Evolutionary conservation across 352 stramenopile species (phyloP).

Genomic region (Pythium rishiriense): DNA sequence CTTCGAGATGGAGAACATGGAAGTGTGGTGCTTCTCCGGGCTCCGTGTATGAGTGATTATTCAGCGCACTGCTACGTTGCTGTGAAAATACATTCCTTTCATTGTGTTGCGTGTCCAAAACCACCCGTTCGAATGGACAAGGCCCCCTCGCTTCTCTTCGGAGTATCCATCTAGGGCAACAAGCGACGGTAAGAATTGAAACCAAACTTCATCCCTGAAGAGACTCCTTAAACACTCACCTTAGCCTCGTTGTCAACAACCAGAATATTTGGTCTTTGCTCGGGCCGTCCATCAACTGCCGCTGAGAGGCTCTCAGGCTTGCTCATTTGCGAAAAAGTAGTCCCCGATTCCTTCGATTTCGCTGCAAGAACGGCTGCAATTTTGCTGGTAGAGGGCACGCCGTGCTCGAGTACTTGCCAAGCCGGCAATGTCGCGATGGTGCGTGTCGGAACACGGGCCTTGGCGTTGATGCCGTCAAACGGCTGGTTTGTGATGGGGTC

Average conservation of each 20-base stretch:
- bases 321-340: background rate
- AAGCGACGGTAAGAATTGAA: background rate
- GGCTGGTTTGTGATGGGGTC: constrained; percentile 66
- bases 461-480: constrained; percentile 50
- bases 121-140: constrained; percentile 14
- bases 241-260: constrained; percentile 24
- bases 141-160: background rate
- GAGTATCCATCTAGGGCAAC: background rate
- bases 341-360: background rate
- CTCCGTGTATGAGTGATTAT: constrained; percentile 34
- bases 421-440: constrained; percentile 43
- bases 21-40: constrained; percentile 76
- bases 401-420: constrained; percentile 55
- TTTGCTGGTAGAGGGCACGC: constrained; percentile 34
- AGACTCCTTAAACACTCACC: background rate
- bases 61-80: no score
- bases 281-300: background rate
- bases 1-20: constrained; percentile 64
- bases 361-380: background rate
- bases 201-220: background rate
- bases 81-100: background rate
- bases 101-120: background rate
- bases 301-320: background rate
- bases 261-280: constrained; percentile 36
- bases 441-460: constrained; percentile 41